Conservation (phyloP, 495 filamentous ascomycete species). For the Parathielavia hyrcaniae region DNA sequence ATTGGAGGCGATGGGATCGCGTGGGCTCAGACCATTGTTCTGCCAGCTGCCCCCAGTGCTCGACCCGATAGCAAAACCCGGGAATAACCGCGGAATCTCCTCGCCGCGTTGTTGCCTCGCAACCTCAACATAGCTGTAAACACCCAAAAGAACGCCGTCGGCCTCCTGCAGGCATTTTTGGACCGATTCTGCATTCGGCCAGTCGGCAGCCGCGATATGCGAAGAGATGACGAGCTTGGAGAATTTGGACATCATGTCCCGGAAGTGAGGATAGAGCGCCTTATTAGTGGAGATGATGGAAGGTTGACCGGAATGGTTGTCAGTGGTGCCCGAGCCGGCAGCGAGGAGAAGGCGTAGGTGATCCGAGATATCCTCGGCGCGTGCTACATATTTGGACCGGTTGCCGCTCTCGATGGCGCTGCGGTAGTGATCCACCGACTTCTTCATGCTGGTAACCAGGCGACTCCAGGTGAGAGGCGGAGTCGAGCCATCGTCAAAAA, state of each 20-base stretch:
- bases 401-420: conserved; percentile 73
- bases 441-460: conserved; percentile 83
- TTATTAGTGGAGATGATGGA: conserved; percentile 99
- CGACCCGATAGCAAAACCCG: conserved; percentile 84
- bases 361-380: conserved; percentile 95
- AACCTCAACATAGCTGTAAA: conserved; percentile 92
- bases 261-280: conserved; percentile 90
- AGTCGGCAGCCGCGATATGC: conserved; percentile 95
- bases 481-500: conserved; percentile 75
- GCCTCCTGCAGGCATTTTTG: conserved; percentile 94
- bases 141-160: conserved; percentile 85
- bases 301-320: conserved; percentile 96
- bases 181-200: conserved; percentile 77
- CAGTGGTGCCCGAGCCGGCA: conserved; percentile 91
- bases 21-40: conserved; percentile 70
- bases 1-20: conserved; percentile 62
- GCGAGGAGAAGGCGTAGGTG: conserved; percentile 89
- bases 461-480: conserved; percentile 78
- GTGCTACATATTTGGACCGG: conserved; percentile 81
- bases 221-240: conserved; percentile 96
- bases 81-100: conserved; percentile 78
- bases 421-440: conserved; percentile 78
- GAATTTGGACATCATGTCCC: conserved; percentile 99
- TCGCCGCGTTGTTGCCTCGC: conserved; percentile 87
- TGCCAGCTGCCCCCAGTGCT: conserved; percentile 84